These are phyloP conservation scores for Sphagnum tenellum DNA, from an alignment of 225 moss, liverwort and hornwort genomes.

Conservation along the genomic window DNA sequence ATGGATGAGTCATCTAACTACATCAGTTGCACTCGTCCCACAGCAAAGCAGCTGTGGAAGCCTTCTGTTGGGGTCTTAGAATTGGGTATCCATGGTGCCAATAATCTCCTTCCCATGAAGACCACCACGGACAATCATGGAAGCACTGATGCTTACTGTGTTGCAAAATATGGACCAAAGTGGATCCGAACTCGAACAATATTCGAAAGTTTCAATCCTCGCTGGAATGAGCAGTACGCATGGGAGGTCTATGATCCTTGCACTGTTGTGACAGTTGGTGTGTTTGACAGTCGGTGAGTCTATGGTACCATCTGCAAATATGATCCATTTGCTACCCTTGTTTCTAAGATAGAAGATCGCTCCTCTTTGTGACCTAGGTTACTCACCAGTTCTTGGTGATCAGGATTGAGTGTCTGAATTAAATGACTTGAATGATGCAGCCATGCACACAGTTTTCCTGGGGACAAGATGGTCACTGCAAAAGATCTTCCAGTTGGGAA, in stretches of 20 bases:
- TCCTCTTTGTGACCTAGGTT: no score
- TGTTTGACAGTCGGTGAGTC: slow-evolving; percentile 75
- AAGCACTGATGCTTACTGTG: slow-evolving; percentile 62
- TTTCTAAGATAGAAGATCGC: no score
- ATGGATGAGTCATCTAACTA: slow-evolving; percentile 78
- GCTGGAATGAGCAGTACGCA: slow-evolving; percentile 96
- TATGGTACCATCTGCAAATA: neutral
- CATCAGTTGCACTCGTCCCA: slow-evolving; percentile 70
- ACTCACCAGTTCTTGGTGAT: neutral
- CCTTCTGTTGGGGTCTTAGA: slow-evolving; percentile 72
- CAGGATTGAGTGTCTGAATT: neutral
- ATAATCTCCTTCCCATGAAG: slow-evolving; percentile 76
- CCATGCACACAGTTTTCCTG: slow-evolving; percentile 32
- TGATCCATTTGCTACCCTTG: no score
- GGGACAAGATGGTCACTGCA: slow-evolving; percentile 20
- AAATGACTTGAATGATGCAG: slow-evolving; percentile 13
- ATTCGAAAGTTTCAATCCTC: slow-evolving; percentile 68
- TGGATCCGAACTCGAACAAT: slow-evolving; percentile 92
- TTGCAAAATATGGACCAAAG: slow-evolving; percentile 83
- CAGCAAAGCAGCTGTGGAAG: slow-evolving; percentile 71
- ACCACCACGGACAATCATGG: slow-evolving; percentile 38
- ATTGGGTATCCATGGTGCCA: slow-evolving; percentile 74
- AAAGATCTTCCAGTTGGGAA: slow-evolving; percentile 81
- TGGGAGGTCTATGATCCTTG: slow-evolving; percentile 97
- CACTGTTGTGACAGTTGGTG: slow-evolving; percentile 82